Evolutionary conservation across 2,329 filamentous ascomycete genomes (phyloP).

Genomic region (Falciphora oryzae): DNA sequence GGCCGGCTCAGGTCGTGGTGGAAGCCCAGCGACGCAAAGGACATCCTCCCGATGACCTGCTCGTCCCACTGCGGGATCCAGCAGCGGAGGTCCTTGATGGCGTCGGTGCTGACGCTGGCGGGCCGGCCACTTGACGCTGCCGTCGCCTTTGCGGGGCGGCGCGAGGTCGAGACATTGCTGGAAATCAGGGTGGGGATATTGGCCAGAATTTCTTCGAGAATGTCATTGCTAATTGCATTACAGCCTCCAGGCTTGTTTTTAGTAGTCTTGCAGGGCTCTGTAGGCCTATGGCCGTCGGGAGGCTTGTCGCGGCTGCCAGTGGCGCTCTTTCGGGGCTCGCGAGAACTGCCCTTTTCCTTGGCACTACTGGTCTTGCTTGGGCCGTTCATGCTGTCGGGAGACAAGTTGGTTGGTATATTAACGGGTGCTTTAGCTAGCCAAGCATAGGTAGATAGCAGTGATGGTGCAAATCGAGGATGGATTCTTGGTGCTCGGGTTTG

Average conservation of each 20-base stretch:
- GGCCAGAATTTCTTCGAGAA: background rate
- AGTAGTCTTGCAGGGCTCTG: too few relatives aligned
- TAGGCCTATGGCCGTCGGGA: background rate
- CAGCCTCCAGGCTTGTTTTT: too few relatives aligned
- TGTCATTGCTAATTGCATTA: background rate
- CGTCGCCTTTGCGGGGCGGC: too few relatives aligned
- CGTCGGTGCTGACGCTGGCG: background rate
- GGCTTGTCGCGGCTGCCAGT: background rate
- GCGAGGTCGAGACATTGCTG: background rate
- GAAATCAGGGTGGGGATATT: background rate
- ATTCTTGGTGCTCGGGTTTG: too few relatives aligned
- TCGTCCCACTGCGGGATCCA: slow-evolving; percentile 4
- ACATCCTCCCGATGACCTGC: background rate
- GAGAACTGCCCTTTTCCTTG: background rate
- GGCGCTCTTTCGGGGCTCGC: background rate
- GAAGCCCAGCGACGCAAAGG: background rate
- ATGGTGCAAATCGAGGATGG: too few relatives aligned
- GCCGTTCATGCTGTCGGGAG: background rate
- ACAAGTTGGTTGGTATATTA: too few relatives aligned
- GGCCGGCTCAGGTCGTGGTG: background rate
- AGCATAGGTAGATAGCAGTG: background rate
- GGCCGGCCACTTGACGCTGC: too few relatives aligned
- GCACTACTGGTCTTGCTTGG: background rate
- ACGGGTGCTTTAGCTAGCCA: too few relatives aligned
- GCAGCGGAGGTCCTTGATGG: background rate